Base-by-base conservation (phyloP, 225 moss, liverwort and hornwort genomes). In the Pleurozium schreberi region DNA sequence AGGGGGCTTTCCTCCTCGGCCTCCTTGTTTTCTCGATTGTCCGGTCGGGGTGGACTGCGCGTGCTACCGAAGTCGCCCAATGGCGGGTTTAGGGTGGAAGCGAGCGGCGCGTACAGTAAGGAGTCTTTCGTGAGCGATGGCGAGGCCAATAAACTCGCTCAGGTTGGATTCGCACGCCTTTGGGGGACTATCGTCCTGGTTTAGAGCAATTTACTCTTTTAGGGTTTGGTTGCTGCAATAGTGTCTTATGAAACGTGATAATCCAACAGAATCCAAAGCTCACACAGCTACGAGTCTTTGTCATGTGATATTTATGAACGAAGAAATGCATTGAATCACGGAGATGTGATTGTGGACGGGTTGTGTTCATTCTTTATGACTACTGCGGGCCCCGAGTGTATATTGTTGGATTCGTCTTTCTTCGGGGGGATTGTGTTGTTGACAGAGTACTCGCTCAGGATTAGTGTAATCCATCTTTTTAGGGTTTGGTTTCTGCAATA, bases 101-200 rank as follows among this genome's bases (percentile, higher is more conserved):
- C 93, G 16, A 92, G 92, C 67, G 91, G 93, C 60, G 91, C 93
- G 47, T 94, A 94, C 15, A 92, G 88, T 22, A 93, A 90, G 87
- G 89, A 93, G 53, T 87, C 94, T 33, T 94, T 94, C 73, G 91
- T 92, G 84, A 91, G 89, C 87, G 93, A 92, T 20, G 87, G 82
- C 23, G 94, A 94, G 58, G 86, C 92, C 38, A 85, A 74, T 27
- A 94, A 92, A 84, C 94, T 94, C 82, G 92, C 93, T 33, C 93
- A 94, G 93, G 94, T 94, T 71, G 80, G 58, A 52, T 89, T 81
- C 21, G 28, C 80, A 52, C 75, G 73, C 50, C 76, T 14, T 11
- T 45, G 9, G 45, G 45, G 5, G 55, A 60, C 19, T n/a, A 20
- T 31, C 27, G 60, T 57, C 50, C 20, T 68, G 83, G 53, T n/a